These are phyloP conservation scores for Chytriomyces hyalinus DNA, from an alignment of 192 early-diverging fungal genomes.

Conservation along the genomic window DNA sequence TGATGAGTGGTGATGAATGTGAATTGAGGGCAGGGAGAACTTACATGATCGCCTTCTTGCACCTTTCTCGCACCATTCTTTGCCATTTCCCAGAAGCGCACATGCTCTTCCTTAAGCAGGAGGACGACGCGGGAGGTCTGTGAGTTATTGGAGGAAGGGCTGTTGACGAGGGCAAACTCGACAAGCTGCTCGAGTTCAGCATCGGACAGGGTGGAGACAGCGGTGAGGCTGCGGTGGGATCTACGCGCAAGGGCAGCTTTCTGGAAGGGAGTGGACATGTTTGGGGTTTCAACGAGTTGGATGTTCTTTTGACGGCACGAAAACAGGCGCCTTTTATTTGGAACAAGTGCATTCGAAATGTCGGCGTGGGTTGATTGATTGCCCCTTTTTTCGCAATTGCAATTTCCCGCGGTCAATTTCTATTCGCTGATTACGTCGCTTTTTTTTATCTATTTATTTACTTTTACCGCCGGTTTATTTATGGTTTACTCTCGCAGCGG, in stretches of 20 bases:
- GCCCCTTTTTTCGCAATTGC: no score
- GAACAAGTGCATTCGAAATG: no score
- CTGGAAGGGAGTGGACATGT: constrained; percentile 25
- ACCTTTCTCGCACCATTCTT: constrained; percentile 16
- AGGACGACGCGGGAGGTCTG: constrained; percentile 36
- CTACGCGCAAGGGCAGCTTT: constrained; percentile 30
- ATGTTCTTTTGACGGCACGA: no score
- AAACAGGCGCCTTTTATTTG: no score
- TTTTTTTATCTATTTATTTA: no score
- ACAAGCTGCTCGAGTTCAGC: constrained; percentile 37
- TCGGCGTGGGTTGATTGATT: no score
- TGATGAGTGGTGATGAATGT: no score
- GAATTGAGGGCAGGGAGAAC: neutral
- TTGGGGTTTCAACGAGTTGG: constrained; percentile 9
- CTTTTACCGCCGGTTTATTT: no score
- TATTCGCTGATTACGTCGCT: no score
- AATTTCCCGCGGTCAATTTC: no score
- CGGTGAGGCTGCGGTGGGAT: constrained; percentile 30
- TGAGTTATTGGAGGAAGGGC: constrained; percentile 41
- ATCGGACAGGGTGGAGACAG: constrained; percentile 23
- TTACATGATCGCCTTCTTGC: constrained; percentile 17
- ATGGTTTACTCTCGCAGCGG: no score
- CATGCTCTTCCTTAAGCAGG: constrained; percentile 37
- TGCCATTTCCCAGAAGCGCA: constrained; percentile 37
- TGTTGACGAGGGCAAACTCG: constrained; percentile 31